Percentiles rank a stretch among this genome's conserved stretches.
phyloP scores from a whole-genome alignment of 495 filamentous ascomycete genomes.

The Melanomma pulvis-pyrius region DNA sequence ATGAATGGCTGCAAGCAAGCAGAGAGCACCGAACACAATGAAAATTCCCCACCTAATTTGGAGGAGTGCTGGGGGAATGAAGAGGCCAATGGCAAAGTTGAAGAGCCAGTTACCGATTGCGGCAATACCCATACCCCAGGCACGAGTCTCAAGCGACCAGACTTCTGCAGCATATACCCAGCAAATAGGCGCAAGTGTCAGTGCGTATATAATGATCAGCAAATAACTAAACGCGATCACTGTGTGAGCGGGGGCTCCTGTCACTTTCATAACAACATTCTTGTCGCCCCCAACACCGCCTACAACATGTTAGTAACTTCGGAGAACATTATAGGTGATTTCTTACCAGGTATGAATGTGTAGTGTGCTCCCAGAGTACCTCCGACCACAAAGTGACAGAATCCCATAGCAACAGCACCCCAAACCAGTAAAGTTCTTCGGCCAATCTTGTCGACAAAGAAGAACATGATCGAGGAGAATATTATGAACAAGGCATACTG shows the following conservation, averaged over 20 bases:
- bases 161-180: conserved; percentile 78
- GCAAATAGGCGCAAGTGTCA: conserved; percentile 69
- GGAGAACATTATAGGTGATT: not conserved
- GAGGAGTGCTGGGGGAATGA: conserved; percentile 69
- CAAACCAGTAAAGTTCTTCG: conserved; percentile 69
- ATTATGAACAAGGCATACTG: conserved; percentile 79
- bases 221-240: conserved; percentile 80
- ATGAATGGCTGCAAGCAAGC: conserved; percentile 62
- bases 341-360: conserved; percentile 39
- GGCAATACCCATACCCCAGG: conserved; percentile 69
- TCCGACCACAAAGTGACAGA: conserved; percentile 70
- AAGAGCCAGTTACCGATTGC: conserved; percentile 73
- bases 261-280: conserved; percentile 67
- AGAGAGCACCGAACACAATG: conserved; percentile 75
- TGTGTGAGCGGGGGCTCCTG: conserved; percentile 64
- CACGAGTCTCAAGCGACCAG: conserved; percentile 73
- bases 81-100: conserved; percentile 73
- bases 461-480: conserved; percentile 67
- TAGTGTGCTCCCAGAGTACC: conserved; percentile 58
- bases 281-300: conserved; percentile 64
- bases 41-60: conserved; percentile 75
- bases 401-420: conserved; percentile 69
- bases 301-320: not conserved
- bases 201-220: conserved; percentile 74
- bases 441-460: conserved; percentile 76